Conservation (phyloP, 2,329 filamentous ascomycete genomes). For the Coniochaeta sp. region DNA sequence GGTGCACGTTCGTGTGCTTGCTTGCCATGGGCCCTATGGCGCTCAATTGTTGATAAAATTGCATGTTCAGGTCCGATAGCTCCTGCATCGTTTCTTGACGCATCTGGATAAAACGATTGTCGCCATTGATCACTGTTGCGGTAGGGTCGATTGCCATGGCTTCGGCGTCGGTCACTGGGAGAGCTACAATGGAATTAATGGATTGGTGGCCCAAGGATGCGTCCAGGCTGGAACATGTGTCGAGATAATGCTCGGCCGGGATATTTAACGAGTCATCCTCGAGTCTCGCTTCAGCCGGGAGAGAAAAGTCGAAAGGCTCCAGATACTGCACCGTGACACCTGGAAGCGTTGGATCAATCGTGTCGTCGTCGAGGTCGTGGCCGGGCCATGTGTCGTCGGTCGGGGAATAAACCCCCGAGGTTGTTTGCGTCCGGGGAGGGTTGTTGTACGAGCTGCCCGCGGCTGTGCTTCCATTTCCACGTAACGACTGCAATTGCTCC, state of each 20-base stretch:
- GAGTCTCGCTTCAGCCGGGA: background rate
- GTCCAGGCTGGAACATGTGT: background rate
- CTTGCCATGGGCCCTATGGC: background rate
- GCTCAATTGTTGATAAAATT: constrained; percentile 1
- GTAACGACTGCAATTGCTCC: background rate
- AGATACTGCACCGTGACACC: background rate
- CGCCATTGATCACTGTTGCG: background rate
- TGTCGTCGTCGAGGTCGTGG: constrained; percentile 1
- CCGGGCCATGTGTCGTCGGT: background rate
- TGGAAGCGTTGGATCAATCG: background rate
- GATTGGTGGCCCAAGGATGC: background rate
- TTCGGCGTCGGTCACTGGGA: background rate
- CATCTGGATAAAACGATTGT: background rate
- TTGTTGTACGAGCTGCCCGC: background rate
- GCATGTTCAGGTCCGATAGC: constrained; percentile 1
- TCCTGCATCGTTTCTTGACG: constrained; percentile 1
- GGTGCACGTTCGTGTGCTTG: constrained; percentile 1
- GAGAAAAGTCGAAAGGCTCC: constrained; percentile 1
- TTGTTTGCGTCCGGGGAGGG: background rate
- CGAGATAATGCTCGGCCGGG: background rate
- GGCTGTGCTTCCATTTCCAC: background rate
- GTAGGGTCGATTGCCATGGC: background rate
- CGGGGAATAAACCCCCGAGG: background rate
- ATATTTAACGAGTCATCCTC: constrained; percentile 1
- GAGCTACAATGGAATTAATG: background rate